Evolutionary conservation across 257 asterid genomes (phyloP).

Genomic region (Lantana camara): DNA sequence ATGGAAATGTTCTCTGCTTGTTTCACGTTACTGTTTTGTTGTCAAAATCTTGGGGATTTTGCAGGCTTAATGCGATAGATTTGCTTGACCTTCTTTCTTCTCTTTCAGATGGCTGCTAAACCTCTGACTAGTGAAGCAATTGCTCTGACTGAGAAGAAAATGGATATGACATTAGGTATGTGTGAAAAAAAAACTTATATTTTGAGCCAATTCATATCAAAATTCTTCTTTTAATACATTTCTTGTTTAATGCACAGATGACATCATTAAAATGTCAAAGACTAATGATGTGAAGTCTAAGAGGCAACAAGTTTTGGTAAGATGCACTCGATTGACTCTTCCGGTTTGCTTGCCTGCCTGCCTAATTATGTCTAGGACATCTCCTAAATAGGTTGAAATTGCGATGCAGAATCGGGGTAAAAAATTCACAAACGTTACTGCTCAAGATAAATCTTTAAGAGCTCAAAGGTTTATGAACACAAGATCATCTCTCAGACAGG

Average conservation of each 20-base stretch:
- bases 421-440: slow-evolving; percentile 42
- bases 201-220: slow-evolving; percentile 3
- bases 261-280: slow-evolving; percentile 87
- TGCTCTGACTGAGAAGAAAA: slow-evolving; percentile 95
- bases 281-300: slow-evolving; percentile 47
- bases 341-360: slow-evolving; percentile 8
- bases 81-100: slow-evolving; percentile 18
- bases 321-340: slow-evolving; percentile 25
- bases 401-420: slow-evolving; percentile 62
- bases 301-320: slow-evolving; percentile 69
- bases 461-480: slow-evolving; percentile 56
- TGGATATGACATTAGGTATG: slow-evolving; percentile 88
- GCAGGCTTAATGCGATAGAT: neutral
- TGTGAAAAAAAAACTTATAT: neutral
- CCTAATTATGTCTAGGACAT: neutral
- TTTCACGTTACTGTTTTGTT: neutral
- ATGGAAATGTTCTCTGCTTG: neutral
- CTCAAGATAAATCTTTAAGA: slow-evolving; percentile 62
- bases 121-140: slow-evolving; percentile 65
- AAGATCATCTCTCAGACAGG: slow-evolving; percentile 80
- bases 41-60: neutral
- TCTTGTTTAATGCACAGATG: slow-evolving; percentile 58
- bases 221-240: neutral
- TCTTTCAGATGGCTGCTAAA: slow-evolving; percentile 74
- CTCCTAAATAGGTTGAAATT: slow-evolving; percentile 18